These are phyloP conservation scores for Leptographium lundbergii DNA, from an alignment of 2,329 filamentous ascomycete species.

Conservation along the genomic window DNA sequence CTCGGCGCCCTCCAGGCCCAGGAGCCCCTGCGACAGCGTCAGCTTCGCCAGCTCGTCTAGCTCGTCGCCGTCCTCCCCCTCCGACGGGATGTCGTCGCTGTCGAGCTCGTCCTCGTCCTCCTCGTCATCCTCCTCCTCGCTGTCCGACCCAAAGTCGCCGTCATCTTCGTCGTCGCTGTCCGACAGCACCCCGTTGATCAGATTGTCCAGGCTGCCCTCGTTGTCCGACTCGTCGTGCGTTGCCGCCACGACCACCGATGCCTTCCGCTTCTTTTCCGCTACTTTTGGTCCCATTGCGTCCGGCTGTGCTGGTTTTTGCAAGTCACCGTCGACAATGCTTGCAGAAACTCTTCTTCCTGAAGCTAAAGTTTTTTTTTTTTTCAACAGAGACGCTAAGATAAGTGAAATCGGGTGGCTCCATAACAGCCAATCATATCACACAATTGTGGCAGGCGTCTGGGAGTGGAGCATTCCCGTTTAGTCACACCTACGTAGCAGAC, in stretches of 20 bases:
- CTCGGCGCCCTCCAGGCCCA: constrained; percentile 17
- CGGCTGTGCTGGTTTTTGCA: too few species aligned
- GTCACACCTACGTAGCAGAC: too few species aligned
- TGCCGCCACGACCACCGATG: constrained; percentile 40
- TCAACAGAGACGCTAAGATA: background rate
- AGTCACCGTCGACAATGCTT: too few species aligned
- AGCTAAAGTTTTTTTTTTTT: background rate
- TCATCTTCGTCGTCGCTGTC: constrained; percentile 43
- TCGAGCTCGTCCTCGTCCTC: constrained; percentile 33
- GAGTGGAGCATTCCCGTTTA: too few species aligned
- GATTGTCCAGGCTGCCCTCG: constrained; percentile 39
- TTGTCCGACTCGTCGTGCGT: constrained; percentile 35
- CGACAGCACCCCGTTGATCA: constrained; percentile 44
- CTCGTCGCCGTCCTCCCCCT: constrained; percentile 28
- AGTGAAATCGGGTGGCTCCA: too few species aligned
- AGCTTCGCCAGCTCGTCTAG: constrained; percentile 24
- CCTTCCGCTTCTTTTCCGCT: constrained; percentile 51
- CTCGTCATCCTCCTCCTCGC: constrained; percentile 30
- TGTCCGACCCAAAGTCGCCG: constrained; percentile 14
- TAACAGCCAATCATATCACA: too few species aligned
- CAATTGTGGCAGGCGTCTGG: too few species aligned
- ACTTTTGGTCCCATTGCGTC: constrained; percentile 25
- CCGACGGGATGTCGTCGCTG: constrained; percentile 27
- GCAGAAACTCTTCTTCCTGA: background rate
- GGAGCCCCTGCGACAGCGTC: constrained; percentile 16